Evolutionary conservation across 208 protist genomes (phyloP), one percentile per base, ranked within the genome.

Genomic region (Strigomonas oncopelti): DNA sequence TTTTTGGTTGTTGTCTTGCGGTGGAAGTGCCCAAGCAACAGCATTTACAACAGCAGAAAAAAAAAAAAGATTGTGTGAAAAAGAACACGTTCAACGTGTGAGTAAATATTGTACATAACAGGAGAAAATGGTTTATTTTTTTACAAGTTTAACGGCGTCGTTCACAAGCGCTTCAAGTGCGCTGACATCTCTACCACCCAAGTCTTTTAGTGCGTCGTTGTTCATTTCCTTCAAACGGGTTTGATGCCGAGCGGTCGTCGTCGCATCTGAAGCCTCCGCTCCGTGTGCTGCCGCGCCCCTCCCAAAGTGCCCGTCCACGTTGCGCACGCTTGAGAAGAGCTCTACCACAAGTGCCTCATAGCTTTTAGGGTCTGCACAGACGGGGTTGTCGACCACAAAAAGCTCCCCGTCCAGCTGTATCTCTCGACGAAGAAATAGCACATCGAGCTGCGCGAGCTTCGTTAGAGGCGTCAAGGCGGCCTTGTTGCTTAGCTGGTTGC

Each of bases 311-410:
- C 78, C 85, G 53, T 95, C 90, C 20, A 95, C 78, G 74, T 76
- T 91, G 5, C 78, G 63, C 4, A 92, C 78, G 16, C 75, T 31
- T 1, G 34, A 8, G 22, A 64, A 66, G 7, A 66, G 36, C 53
- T 66, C 42, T 0, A 38, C 16, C 65, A 92, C 71, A 22, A 72
- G 57, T 13, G 65, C 70, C 3, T 53, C 46, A 69, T 91, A 91
- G 9, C 31, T 61, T n/a, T 61, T 70, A 16, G 24, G 54, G 52
- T 85, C 74, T 0, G 69, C 64, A 59, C 87, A 90, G 20, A 95
- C 57, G 11, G 90, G 90, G 32, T 95, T 95, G 69, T 95, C 85
- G 2, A 93, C 65, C 8, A 87, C 31, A 5, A 94, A 65, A 0
- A 65, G 61, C 32, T 82, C 67, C 9, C 53, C 65, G 3, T 81